Conservation (phyloP, 2,329 filamentous ascomycete genomes). For the Penicillium sp. region DNA sequence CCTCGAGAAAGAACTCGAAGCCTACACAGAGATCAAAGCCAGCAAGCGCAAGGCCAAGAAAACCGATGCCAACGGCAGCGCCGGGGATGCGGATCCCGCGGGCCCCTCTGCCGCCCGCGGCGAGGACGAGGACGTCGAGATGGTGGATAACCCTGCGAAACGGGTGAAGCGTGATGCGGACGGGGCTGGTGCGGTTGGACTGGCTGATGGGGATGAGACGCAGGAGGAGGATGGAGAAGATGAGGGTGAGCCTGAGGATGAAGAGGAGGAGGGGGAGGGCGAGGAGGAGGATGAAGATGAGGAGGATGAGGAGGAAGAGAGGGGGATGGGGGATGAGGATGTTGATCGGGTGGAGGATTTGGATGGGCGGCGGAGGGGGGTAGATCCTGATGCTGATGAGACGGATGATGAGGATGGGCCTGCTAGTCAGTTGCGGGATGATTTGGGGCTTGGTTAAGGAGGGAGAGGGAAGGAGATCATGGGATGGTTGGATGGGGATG, state of each 20-base stretch:
- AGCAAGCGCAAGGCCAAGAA: constrained; percentile 51
- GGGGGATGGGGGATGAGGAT: constrained; percentile 34
- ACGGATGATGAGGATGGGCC: constrained; percentile 37
- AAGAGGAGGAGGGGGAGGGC: constrained; percentile 29
- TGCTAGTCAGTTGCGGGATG: constrained; percentile 34
- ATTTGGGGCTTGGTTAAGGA: constrained; percentile 32
- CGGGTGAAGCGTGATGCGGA: constrained; percentile 24
- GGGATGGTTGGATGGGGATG: background rate
- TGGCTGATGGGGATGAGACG: constrained; percentile 22
- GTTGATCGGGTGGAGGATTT: constrained; percentile 42
- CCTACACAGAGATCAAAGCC: constrained; percentile 48
- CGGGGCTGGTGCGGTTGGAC: background rate
- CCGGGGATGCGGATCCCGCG: background rate
- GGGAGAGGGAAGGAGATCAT: background rate
- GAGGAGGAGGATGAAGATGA: constrained; percentile 27
- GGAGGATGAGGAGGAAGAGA: constrained; percentile 24
- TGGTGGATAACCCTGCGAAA: constrained; percentile 28
- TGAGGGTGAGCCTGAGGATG: constrained; percentile 23
- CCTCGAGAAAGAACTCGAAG: constrained; percentile 61
- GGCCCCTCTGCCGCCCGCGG: too few species aligned
- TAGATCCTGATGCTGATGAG: constrained; percentile 38
- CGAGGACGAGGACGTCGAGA: constrained; percentile 25
- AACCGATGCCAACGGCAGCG: constrained; percentile 44
- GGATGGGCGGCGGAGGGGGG: constrained; percentile 32
- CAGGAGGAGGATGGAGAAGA: constrained; percentile 32